Evolutionary conservation across 2,329 filamentous ascomycete genomes (phyloP).

Genomic region (Hawksworthiomyces lignivorus): DNA sequence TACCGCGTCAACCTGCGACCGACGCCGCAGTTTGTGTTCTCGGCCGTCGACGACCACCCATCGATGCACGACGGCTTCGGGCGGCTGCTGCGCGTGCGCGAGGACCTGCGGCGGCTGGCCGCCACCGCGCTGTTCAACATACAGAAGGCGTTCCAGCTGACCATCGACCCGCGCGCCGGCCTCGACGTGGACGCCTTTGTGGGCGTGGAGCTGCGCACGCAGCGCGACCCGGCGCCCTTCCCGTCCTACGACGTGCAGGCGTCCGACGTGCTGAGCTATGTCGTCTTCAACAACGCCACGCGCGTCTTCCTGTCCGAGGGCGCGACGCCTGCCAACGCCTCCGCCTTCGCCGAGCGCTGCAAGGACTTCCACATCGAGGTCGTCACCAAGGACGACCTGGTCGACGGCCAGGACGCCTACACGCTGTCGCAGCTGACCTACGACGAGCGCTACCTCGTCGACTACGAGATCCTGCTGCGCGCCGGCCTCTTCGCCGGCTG

Average conservation of each 20-base stretch:
- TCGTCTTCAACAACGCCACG: slow-evolving; percentile 19
- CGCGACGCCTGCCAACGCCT: slow-evolving; percentile 26
- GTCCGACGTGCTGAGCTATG: slow-evolving; percentile 23
- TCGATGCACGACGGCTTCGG: slow-evolving; percentile 29
- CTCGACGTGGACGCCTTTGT: slow-evolving; percentile 21
- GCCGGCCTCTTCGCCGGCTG: slow-evolving; percentile 36
- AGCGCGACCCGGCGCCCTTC: slow-evolving; percentile 22
- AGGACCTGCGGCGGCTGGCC: slow-evolving; percentile 27
- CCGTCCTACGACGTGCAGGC: slow-evolving; percentile 25
- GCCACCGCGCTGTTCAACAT: slow-evolving; percentile 27
- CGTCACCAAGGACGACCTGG: slow-evolving; percentile 34
- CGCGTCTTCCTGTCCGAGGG: slow-evolving; percentile 38
- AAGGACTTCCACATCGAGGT: slow-evolving; percentile 29
- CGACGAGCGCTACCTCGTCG: slow-evolving; percentile 43
- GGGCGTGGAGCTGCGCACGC: slow-evolving; percentile 29
- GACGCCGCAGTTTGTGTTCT: slow-evolving; percentile 23
- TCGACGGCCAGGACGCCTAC: slow-evolving; percentile 28
- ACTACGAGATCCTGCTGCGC: slow-evolving; percentile 41
- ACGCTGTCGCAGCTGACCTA: slow-evolving; percentile 30
- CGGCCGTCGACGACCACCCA: slow-evolving; percentile 22
- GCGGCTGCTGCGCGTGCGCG: slow-evolving; percentile 28
- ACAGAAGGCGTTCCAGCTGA: slow-evolving; percentile 19
- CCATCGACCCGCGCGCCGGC: slow-evolving; percentile 20
- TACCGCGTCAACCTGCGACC: slow-evolving; percentile 24
- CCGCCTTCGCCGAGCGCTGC: slow-evolving; percentile 28